These are phyloP conservation scores for Sherardia arvensis DNA, from an alignment of 257 asterid genomes.

Conservation along the genomic window DNA sequence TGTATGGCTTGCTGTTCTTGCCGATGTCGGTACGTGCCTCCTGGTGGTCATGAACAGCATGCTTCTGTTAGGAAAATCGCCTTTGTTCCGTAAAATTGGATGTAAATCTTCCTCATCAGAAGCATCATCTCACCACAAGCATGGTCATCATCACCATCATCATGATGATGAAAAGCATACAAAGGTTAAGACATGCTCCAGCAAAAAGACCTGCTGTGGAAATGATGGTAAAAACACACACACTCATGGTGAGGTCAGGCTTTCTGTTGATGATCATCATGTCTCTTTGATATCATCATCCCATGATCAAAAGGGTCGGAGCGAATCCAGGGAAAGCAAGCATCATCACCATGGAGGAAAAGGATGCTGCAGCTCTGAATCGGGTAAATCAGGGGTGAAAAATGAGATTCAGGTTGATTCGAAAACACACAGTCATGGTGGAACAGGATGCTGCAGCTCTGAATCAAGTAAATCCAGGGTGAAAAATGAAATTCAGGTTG, in stretches of 20 bases:
- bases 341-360: no score
- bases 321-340: no score
- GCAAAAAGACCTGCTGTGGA: conserved; percentile 10
- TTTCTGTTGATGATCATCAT: not conserved
- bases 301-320: no score
- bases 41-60: conserved; percentile 78
- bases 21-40: conserved; percentile 77
- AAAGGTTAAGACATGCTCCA: conserved; percentile 8
- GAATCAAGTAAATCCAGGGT: not conserved
- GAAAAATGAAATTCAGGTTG: not conserved
- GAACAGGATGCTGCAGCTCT: not conserved
- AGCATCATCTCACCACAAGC: not conserved
- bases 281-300: not conserved
- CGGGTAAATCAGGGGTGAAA: not conserved
- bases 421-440: conserved; percentile 3
- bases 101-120: conserved; percentile 11
- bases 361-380: no score
- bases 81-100: conserved; percentile 5
- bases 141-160: not conserved
- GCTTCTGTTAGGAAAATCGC: conserved; percentile 38
- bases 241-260: not conserved
- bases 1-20: conserved; percentile 82
- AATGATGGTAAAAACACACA: conserved; percentile 6
- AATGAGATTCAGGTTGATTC: no score
- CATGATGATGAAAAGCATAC: conserved; percentile 18